Conservation (phyloP, 768 basidiomycete genomes). For the Lentinus tigrinus region DNA sequence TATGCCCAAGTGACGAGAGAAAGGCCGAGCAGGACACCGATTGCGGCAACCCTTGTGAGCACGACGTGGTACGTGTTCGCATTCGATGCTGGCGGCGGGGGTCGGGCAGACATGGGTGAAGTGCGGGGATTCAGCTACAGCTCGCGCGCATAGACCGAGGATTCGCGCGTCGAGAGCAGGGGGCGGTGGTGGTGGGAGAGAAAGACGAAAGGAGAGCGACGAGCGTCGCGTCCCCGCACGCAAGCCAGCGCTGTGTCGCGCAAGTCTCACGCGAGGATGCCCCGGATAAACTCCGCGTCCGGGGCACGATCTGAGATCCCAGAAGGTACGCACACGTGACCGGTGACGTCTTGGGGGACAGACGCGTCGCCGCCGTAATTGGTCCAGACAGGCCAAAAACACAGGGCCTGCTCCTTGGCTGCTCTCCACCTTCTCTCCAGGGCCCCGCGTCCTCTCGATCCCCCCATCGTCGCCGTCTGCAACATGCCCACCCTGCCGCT, state of each 20-base stretch:
- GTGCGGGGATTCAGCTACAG: background rate
- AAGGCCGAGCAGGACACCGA: constrained; percentile 30
- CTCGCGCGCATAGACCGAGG: constrained; percentile 5
- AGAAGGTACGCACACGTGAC: constrained; percentile 13
- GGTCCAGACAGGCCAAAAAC: constrained; percentile 5
- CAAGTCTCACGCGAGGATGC: constrained; percentile 1
- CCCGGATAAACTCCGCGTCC: constrained; percentile 10
- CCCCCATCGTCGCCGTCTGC: background rate
- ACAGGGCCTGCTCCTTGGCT: background rate
- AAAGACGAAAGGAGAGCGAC: background rate
- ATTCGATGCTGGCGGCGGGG: constrained; percentile 2
- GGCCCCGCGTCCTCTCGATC: background rate
- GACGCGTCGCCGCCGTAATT: constrained; percentile 11
- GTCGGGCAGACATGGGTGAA: constrained; percentile 1
- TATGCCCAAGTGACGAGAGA: constrained; percentile 65
- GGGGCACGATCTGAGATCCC: constrained; percentile 4
- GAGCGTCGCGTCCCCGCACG: background rate
- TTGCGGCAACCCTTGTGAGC: constrained; percentile 16
- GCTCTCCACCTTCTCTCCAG: background rate
- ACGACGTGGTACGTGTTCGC: constrained; percentile 14
- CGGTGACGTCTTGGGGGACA: constrained; percentile 8
- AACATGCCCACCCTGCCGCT: constrained; percentile 31
- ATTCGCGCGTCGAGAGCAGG: no score
- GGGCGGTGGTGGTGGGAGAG: background rate
- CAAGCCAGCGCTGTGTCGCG: background rate